Conservation (phyloP, 192 early-diverging fungal species). For the Coemansia sp. region DNA sequence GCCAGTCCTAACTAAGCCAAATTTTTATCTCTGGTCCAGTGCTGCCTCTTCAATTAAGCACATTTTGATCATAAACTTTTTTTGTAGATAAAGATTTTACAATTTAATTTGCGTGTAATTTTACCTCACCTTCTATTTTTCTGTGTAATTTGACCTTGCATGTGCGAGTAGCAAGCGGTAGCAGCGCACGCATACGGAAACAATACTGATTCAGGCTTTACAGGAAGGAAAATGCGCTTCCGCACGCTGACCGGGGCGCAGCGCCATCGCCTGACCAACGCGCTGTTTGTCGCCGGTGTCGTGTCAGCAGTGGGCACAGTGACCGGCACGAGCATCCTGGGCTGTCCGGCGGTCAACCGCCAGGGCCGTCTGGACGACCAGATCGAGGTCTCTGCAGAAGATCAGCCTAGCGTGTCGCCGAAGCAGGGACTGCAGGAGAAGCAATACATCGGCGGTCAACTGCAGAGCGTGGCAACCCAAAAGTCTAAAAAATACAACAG, state of each 20-base stretch:
- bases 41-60: too few relatives aligned
- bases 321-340: constrained; percentile 45
- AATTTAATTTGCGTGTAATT: too few relatives aligned
- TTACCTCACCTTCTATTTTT: too few relatives aligned
- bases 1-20: too few relatives aligned
- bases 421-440: constrained; percentile 15
- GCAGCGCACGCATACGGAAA: too few relatives aligned
- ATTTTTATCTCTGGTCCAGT: too few relatives aligned
- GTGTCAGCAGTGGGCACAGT: constrained; percentile 43
- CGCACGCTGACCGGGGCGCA: constrained; percentile 48
- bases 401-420: too few relatives aligned
- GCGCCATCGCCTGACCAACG: constrained; percentile 45
- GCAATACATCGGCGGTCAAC: constrained; percentile 19
- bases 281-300: constrained; percentile 43
- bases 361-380: constrained; percentile 33
- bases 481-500: not conserved
- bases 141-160: too few relatives aligned
- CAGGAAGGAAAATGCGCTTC: constrained; percentile 41
- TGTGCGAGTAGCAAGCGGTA: too few relatives aligned
- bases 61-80: too few relatives aligned
- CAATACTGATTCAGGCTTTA: too few relatives aligned
- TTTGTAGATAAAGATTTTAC: too few relatives aligned
- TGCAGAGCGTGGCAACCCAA: constrained; percentile 8
- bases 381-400: constrained; percentile 5
- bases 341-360: constrained; percentile 48